Evolutionary conservation across 768 basidiomycete genomes (phyloP), one percentile per base, ranked within the genome.

Genomic region (Tephrocybe rancida): DNA sequence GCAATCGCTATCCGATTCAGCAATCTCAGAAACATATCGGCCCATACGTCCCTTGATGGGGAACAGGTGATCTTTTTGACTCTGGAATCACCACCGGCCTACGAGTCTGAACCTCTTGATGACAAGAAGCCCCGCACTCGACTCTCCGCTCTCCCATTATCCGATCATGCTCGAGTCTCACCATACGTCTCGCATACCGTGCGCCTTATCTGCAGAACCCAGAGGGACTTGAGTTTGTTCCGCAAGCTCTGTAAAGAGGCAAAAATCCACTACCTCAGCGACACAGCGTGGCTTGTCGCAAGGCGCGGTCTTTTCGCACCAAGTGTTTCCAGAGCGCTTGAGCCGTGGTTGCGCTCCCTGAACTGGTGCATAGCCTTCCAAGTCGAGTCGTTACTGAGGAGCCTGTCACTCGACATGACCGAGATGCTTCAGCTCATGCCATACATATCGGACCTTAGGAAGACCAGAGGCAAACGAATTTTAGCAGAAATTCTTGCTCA

Each of bases 291-390:
- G 58, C 71, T 67, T 7, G 63, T 77, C 21, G 80, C 73, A 18
- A 62, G 62, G 26, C 70, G 80, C 22, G 61, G 57, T 1, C 70
- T 84, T 14, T 88, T 84, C 58, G 76, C 81, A 8, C 26, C 55
- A 8, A 25, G 22, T 7, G 66, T 66, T 2, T 61, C 81, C 41
- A 52, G 61, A 1, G 43, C 60, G 32, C 69, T 78, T 29, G 54
- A 67, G 10, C 19, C 13, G 2, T 75, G 73, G 67, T 61, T 81
- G 25, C 55, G 43, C 19, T 32, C 30, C 14, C 61, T 83, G 13
- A 64, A 73, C 8, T 86, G 80, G 81, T 56, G 58, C 37, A 72
- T 87, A n/a, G 78, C 83, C 0, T 87, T 85, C 57, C 86, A 88
- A 61, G 66, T 87, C 27, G 80, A 84, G 52, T 70, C 75, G 0